Evolutionary conservation across 2,329 filamentous ascomycete genomes (phyloP), one percentile per base, ranked within the genome.

Genomic region (Pyrenochaeta sp.): DNA sequence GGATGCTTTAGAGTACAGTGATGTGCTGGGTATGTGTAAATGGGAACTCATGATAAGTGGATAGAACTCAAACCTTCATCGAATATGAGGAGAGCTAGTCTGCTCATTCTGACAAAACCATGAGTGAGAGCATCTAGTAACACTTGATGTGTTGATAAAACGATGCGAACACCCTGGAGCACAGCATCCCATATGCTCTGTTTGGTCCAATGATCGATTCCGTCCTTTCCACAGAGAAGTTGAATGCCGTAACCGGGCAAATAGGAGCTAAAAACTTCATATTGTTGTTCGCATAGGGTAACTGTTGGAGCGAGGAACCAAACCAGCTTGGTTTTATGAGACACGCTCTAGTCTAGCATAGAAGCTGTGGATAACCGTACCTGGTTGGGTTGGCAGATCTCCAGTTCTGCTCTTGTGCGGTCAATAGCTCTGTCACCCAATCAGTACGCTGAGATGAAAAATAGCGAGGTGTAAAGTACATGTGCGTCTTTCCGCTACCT

Each of bases 101-200:
- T 81, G 0, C 80, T 72, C 67, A 96, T 84, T 1, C 74, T 81
- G 1, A 96, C 84, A 72, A 96, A 96, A 0, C 84, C 90, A 77
- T 95, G 91, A 1, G 78, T 80, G 40, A 96, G 81, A 2, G 91
- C 91, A 75, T 96, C 91, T 2, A 86, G 79, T 12, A 96, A 81
- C 1, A 96, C 84, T 58, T 91, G 88, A 58, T 90, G 88, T 0
- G 93, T 95, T 0, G 91, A 92, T 1, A 96, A 83, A 5, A 96
- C 85, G n/a, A 96, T 82, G 1, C 86, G 84, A 24, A 90, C 83
- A 47, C 89, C 87, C 2, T 79, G 66, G 0, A 96, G 79, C 1
- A 90, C 82, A 0, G 80, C 81, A 56, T 90, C 82, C 93, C 93
- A 96, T 1, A 87, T 82, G 1, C 77, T 67, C 64, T 87, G 82